phyloP scores from a whole-genome alignment of 2,329 filamentous ascomycete species.

The Aspergillus brasiliensis region DNA sequence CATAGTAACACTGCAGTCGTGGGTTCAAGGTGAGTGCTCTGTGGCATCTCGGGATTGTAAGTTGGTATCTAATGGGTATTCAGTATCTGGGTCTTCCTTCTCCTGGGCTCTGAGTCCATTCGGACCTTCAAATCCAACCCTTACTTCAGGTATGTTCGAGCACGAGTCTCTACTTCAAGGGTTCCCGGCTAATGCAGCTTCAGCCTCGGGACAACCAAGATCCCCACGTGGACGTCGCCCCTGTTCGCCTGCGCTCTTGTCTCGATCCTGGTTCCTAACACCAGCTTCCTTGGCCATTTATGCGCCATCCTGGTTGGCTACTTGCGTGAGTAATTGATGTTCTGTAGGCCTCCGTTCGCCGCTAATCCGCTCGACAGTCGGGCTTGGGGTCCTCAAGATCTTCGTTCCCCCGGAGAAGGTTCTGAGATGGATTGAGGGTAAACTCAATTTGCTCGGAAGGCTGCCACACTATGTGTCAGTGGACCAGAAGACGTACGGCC shows the following conservation, averaged over 20 bases:
- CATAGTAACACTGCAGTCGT: conserved; percentile 72
- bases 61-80: conserved; percentile 14
- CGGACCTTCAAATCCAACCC: conserved; percentile 83
- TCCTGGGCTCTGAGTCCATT: conserved; percentile 82
- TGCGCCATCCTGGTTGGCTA: conserved; percentile 85
- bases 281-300: conserved; percentile 83
- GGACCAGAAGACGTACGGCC: conserved; percentile 92
- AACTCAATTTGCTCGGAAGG: conserved; percentile 79
- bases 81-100: conserved; percentile 89
- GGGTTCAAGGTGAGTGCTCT: conserved; percentile 70
- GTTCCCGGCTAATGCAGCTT: conserved; percentile 22
- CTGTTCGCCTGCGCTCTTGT: conserved; percentile 75
- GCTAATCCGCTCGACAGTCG: conserved; percentile 56
- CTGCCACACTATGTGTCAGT: conserved; percentile 91
- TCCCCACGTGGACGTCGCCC: conserved; percentile 91
- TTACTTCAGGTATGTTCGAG: conserved; percentile 60
- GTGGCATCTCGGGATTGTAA: neutral
- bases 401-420: conserved; percentile 87
- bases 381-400: conserved; percentile 84
- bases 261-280: conserved; percentile 74
- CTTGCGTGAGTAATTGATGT: conserved; percentile 62
- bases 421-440: conserved; percentile 83
- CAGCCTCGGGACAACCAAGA: conserved; percentile 63
- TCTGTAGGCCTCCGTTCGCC: neutral
- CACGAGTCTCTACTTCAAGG: neutral